Evolutionary conservation across 495 filamentous ascomycete genomes (phyloP), one percentile per base, ranked within the genome.

Genomic region (Xylaria acuta): DNA sequence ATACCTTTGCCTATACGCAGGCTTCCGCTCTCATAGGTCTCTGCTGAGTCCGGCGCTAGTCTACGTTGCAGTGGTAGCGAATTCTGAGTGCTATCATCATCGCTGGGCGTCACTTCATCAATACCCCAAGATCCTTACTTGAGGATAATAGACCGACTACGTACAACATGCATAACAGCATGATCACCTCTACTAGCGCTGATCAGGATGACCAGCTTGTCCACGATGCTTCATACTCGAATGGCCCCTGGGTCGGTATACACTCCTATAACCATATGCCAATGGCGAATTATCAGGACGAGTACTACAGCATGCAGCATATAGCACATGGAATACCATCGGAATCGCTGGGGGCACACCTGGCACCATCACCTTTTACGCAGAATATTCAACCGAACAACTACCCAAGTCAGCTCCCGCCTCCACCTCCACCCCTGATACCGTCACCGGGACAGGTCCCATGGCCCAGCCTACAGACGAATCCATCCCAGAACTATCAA

Each of bases 391-490:
- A 82, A 43, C 72, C 80, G 63, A 79, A 79, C 69, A 83, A 81
- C 66, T 78, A 72, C 66, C 45, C 74, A 40, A 75, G 70, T 70
- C 76, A 78, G 22, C 74, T 78, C 32, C 78, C 76, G 62, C 73
- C 79, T 11, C 83, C 82, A 72, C 78, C 87, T 20, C 85, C 91
- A 63, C 88, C 90, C 77, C 83, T 92, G 70, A 88, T 91, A 63
- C 85, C 78, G 36, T 75, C 76, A 36, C 76, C 82, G 90, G 84
- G 87, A 60, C 88, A 90, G 77, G 82, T 89, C 70, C 80, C 82
- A 64, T 93, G 91, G 91, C 91, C 91, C 22, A 93, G 91, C 78
- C 87, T 91, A 85, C 85, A 92, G 74, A 88, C 90, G 30, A 87
- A 88, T 72, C 87, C 87, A 16, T 82, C 78, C 22, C 78, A 74